Conservation (phyloP, 768 basidiomycete species). For the Tubosaeta sp. region DNA sequence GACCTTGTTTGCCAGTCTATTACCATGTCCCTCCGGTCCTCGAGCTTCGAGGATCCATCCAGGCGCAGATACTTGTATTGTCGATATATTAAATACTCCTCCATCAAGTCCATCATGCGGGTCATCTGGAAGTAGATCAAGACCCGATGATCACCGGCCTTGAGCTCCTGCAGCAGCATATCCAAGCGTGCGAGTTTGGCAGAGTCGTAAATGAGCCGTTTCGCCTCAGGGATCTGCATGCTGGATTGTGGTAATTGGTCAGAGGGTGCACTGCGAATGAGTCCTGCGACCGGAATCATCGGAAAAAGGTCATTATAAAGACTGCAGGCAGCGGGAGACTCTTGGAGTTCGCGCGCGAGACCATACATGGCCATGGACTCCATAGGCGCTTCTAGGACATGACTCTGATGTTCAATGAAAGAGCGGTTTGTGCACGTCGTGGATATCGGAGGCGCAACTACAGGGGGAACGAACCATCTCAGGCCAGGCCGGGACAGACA, state of each 20-base stretch:
- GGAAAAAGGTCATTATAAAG: slow-evolving; percentile 50
- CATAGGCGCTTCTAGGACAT: slow-evolving; percentile 60
- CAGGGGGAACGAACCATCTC: slow-evolving; percentile 84
- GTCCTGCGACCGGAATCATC: slow-evolving; percentile 58
- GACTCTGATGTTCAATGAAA: slow-evolving; percentile 68
- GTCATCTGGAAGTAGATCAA: slow-evolving; percentile 99
- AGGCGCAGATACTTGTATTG: slow-evolving; percentile 93
- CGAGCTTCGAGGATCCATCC: slow-evolving; percentile 91
- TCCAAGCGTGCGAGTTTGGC: slow-evolving; percentile 94
- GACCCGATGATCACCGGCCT: slow-evolving; percentile 88
- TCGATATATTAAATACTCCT: slow-evolving; percentile 95
- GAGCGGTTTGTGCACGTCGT: slow-evolving; percentile 71
- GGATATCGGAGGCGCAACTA: slow-evolving; percentile 77
- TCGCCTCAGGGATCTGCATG: slow-evolving; percentile 93
- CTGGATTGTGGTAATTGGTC: slow-evolving; percentile 76
- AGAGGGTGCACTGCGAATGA: slow-evolving; percentile 59
- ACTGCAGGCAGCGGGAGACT: slow-evolving; percentile 50
- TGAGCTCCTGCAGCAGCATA: slow-evolving; percentile 83
- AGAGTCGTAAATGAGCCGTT: slow-evolving; percentile 92
- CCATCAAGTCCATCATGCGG: slow-evolving; percentile 98
- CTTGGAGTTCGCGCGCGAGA: slow-evolving; percentile 60
- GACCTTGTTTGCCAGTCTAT: slow-evolving; percentile 98
- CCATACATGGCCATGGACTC: slow-evolving; percentile 82
- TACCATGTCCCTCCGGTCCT: slow-evolving; percentile 98
- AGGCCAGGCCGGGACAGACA: slow-evolving; percentile 76